These are phyloP conservation scores for Leucocoprinus leucothites DNA, from an alignment of 768 basidiomycete genomes.

Conservation along the genomic window DNA sequence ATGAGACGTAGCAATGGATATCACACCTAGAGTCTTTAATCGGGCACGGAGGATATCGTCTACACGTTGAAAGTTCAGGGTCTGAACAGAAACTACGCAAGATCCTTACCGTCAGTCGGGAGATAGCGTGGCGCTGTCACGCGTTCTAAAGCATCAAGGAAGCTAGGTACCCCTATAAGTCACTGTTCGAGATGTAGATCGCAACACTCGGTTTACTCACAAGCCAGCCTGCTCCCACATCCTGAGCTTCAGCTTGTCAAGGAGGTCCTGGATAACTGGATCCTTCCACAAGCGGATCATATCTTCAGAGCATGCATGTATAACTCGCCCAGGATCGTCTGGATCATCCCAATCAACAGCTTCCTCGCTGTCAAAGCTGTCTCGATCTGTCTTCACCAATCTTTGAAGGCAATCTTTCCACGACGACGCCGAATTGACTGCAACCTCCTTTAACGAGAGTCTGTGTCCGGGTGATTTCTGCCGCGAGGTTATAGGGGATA, in stretches of 20 bases:
- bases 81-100: no score
- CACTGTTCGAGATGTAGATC: neutral
- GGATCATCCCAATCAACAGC: slow-evolving; percentile 44
- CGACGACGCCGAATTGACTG: slow-evolving; percentile 45
- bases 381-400: neutral
- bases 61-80: no score
- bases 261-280: slow-evolving; percentile 45
- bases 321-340: slow-evolving; percentile 53
- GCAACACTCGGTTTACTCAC: slow-evolving; percentile 38
- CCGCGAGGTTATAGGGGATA: slow-evolving; percentile 37
- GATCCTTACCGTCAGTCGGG: slow-evolving; percentile 57
- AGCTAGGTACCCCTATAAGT: slow-evolving; percentile 37
- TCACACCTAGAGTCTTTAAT: slow-evolving; percentile 57
- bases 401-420: slow-evolving; percentile 48
- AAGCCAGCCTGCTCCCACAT: slow-evolving; percentile 72
- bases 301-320: slow-evolving; percentile 59
- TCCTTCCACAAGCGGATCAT: slow-evolving; percentile 65
- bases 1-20: no score
- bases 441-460: slow-evolving; percentile 34
- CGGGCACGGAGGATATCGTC: slow-evolving; percentile 74
- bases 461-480: slow-evolving; percentile 18
- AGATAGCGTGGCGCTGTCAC: slow-evolving; percentile 60
- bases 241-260: slow-evolving; percentile 51
- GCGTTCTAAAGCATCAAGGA: slow-evolving; percentile 62
- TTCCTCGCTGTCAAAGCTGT: neutral